These are phyloP conservation scores for Cyberlindnera maritima DNA, from an alignment of 805 yeast genomes.

Conservation along the genomic window DNA sequence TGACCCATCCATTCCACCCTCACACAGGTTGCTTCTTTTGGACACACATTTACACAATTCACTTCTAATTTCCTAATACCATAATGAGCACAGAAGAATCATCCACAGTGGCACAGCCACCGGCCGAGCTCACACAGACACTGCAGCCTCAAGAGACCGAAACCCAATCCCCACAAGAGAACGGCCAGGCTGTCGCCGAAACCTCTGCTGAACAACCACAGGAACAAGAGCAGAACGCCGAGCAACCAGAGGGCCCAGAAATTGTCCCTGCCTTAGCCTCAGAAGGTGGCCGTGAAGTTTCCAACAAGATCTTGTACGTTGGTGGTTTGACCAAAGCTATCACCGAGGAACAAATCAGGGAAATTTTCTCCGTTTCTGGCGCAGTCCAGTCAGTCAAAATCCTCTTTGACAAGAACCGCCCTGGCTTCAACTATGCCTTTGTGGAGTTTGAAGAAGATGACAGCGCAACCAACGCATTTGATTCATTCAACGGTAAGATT, in stretches of 20 bases:
- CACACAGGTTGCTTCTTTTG: neutral
- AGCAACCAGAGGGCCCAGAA: constrained; percentile 20
- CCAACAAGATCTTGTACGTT: constrained; percentile 71
- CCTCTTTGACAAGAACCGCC: constrained; percentile 69
- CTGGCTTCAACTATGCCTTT: constrained; percentile 79
- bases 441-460: constrained; percentile 63
- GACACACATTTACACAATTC: neutral
- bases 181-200: neutral
- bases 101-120: neutral
- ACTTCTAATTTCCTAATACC: neutral
- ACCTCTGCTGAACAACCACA: neutral
- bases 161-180: neutral
- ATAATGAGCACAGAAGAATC: constrained; percentile 10
- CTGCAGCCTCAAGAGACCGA: neutral
- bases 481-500: constrained; percentile 50
- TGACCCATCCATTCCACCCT: neutral
- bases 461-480: constrained; percentile 62
- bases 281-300: constrained; percentile 79
- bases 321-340: constrained; percentile 69
- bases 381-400: constrained; percentile 64
- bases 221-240: neutral
- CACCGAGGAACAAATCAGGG: constrained; percentile 59
- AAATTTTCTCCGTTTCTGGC: constrained; percentile 61
- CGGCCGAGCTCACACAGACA: constrained; percentile 4
- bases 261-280: constrained; percentile 64